Evolutionary conservation across 495 filamentous ascomycete species (phyloP).

Genomic region (Neurospora intermedia): DNA sequence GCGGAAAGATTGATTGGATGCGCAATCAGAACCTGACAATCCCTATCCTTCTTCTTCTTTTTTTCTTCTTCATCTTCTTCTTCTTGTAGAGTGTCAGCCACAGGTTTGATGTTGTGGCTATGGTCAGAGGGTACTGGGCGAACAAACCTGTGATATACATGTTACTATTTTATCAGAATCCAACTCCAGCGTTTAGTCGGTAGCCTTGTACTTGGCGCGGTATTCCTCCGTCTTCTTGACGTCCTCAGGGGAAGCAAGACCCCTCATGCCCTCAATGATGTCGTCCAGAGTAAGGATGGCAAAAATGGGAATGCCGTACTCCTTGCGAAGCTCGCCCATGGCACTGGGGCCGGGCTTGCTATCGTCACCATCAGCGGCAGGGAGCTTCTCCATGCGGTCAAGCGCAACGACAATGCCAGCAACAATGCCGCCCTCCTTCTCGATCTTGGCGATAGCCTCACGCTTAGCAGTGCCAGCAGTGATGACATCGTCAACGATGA

Average conservation of each 20-base stretch:
- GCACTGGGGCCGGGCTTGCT: constrained; percentile 49
- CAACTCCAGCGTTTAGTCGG: constrained; percentile 31
- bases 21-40: not conserved
- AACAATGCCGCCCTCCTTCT: constrained; percentile 66
- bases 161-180: not conserved
- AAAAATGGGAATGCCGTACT: constrained; percentile 47
- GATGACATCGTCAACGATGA: constrained; percentile 93
- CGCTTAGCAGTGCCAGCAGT: constrained; percentile 89
- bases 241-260: constrained; percentile 45
- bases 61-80: not conserved
- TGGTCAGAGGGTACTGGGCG: not conserved
- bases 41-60: not conserved
- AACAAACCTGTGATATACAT: not conserved
- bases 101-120: not conserved
- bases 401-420: constrained; percentile 79
- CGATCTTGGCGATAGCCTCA: constrained; percentile 77
- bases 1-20: not conserved
- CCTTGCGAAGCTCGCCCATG: constrained; percentile 68
- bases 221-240: constrained; percentile 68
- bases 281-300: constrained; percentile 60
- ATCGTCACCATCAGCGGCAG: constrained; percentile 41
- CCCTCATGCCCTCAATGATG: constrained; percentile 58
- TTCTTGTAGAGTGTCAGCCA: not conserved
- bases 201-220: constrained; percentile 57
- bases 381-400: constrained; percentile 77